Evolutionary conservation across 305 asterid genomes (phyloP).

Genomic region (Fraxinus angustifolia): DNA sequence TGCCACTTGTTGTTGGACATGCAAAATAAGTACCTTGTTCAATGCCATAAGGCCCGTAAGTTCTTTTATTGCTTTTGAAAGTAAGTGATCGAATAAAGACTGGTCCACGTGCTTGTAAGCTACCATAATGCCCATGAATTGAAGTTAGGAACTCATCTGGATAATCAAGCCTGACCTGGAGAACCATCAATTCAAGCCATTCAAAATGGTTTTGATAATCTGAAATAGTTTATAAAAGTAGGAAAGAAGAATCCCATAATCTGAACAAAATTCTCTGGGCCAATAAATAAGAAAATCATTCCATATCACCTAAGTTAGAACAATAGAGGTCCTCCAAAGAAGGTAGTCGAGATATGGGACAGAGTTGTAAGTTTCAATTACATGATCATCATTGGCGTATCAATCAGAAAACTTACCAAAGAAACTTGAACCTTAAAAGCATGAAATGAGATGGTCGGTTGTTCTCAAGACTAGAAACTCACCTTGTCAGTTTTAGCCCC

Average conservation of each 20-base stretch:
- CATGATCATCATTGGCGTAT: not conserved
- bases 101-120: slow-evolving; percentile 52
- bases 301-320: not conserved
- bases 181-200: not conserved
- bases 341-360: not conserved
- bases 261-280: not conserved
- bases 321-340: not conserved
- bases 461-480: slow-evolving; percentile 10
- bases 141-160: slow-evolving; percentile 72
- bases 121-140: slow-evolving; percentile 59
- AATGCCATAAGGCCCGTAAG: slow-evolving; percentile 66
- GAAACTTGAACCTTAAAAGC: not conserved
- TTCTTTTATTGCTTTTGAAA: slow-evolving; percentile 55
- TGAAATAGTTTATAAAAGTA: not conserved
- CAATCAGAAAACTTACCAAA: not conserved
- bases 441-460: not conserved
- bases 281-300: not conserved
- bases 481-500: slow-evolving; percentile 58
- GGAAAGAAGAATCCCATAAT: not conserved
- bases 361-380: not conserved
- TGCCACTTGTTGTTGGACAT: slow-evolving; percentile 41
- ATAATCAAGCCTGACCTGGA: slow-evolving; percentile 57
- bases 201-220: not conserved
- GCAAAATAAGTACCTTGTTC: slow-evolving; percentile 60
- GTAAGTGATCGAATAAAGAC: slow-evolving; percentile 53